Evolutionary conservation across 2,329 filamentous ascomycete genomes (phyloP).

Genomic region (Fusarium kyushuense): DNA sequence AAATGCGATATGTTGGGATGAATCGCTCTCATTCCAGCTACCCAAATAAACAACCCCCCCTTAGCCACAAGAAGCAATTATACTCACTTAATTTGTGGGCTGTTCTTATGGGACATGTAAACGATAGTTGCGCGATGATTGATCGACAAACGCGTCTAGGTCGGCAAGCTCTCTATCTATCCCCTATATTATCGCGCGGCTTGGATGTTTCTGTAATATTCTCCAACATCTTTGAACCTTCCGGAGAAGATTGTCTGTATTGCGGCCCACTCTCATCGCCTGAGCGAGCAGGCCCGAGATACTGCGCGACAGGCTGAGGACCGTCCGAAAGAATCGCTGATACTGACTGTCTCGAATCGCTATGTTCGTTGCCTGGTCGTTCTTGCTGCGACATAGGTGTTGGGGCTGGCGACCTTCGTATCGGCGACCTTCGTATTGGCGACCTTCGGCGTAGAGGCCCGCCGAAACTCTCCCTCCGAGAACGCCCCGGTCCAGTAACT

Average conservation of each 20-base stretch:
- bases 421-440: constrained; percentile 38
- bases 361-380: constrained; percentile 41
- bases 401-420: constrained; percentile 28
- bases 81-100: constrained; percentile 12
- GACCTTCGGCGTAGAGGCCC: constrained; percentile 44
- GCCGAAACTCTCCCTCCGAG: constrained; percentile 46
- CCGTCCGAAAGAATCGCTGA: constrained; percentile 51
- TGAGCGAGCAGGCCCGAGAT: constrained; percentile 23
- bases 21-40: constrained; percentile 12
- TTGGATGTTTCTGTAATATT: constrained; percentile 28
- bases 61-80: neutral
- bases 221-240: constrained; percentile 26
- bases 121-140: neutral
- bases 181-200: constrained; percentile 36
- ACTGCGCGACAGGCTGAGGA: constrained; percentile 28
- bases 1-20: constrained; percentile 16
- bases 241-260: constrained; percentile 30
- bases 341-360: constrained; percentile 52
- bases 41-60: neutral
- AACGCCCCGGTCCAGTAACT: constrained; percentile 43
- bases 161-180: constrained; percentile 28
- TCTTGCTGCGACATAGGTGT: constrained; percentile 44
- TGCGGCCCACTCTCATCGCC: constrained; percentile 31
- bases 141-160: constrained; percentile 34
- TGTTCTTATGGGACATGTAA: neutral